Evolutionary conservation across 805 yeast genomes (phyloP).

Genomic region (Candida adriatica): DNA sequence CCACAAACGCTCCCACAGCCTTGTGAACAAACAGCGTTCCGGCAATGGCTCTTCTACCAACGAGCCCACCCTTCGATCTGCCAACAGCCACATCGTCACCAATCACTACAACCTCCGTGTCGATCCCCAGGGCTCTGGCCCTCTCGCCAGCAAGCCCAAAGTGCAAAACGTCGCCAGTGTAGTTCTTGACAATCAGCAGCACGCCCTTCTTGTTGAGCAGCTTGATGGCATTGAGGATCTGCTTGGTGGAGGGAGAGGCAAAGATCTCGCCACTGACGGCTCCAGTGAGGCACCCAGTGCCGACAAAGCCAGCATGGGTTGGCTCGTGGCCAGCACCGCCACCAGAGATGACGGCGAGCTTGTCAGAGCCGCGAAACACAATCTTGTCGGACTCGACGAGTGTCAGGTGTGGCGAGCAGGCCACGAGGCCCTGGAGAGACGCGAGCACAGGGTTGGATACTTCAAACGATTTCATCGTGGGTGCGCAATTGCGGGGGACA

Average conservation of each 20-base stretch:
- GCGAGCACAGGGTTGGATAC: constrained; percentile 31
- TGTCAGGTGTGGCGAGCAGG: constrained; percentile 31
- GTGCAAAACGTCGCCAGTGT: constrained; percentile 91
- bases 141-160: constrained; percentile 90
- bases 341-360: constrained; percentile 75
- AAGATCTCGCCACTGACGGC: constrained; percentile 91
- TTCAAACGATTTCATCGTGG: constrained; percentile 31
- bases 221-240: constrained; percentile 60
- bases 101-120: constrained; percentile 68
- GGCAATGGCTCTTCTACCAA: constrained; percentile 91
- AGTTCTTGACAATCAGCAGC: constrained; percentile 77
- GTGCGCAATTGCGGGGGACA: too few species aligned
- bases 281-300: constrained; percentile 72
- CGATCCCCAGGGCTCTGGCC: constrained; percentile 69
- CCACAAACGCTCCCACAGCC: constrained; percentile 68
- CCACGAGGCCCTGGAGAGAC: constrained; percentile 32
- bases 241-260: constrained; percentile 93
- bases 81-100: constrained; percentile 96
- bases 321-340: constrained; percentile 98
- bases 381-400: constrained; percentile 32
- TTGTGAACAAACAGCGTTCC: constrained; percentile 88
- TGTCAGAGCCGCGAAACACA: constrained; percentile 30
- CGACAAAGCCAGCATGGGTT: constrained; percentile 86
- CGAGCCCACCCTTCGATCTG: constrained; percentile 80
- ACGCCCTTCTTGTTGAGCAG: constrained; percentile 51